Evolutionary conservation across 768 basidiomycete species (phyloP), one percentile per base, ranked within the genome.

Genomic region (Basidioascus undulatus): DNA sequence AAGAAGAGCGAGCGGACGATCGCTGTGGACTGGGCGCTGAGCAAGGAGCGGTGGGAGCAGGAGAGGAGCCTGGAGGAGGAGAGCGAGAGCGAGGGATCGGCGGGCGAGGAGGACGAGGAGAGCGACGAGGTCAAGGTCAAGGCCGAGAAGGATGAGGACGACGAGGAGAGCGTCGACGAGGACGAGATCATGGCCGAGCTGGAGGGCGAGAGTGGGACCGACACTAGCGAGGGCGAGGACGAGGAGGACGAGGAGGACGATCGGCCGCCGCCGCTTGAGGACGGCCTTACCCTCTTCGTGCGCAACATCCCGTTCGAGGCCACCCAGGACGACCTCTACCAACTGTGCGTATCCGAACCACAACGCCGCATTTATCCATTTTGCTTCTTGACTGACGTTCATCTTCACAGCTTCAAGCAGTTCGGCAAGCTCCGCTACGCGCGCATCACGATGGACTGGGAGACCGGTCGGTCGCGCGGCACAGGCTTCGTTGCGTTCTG

Each of bases 401-500:
- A 20, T 13, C 19, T 31, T 19, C 12, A 3, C 48, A 92, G 87
- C 23, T 92, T 98, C 63, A 77, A 84, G 19, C 61, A 72, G 1
- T 96, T 87, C 55, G 92, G 92, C 0, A 75, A 83, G 5, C 63
- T 98, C 15, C 77, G 86, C 19, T 98, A 96, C 55, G 86, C 80
- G 4, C 72, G 82, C 18, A 79, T 96, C 39, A 78, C 87, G 0
- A 62, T 84, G 58, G 92, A 96, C 49, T 65, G 62, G 6, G 70
- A 65, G 2, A 83, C 76, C 1, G 81, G 76, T 15, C 74, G 86
- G 35, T 84, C 89, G 19, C 68, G 84, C 35, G 92, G 92, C 20
- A 89, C 86, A 6, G 92, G 86, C 3, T 98, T 98, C 54, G 84
- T 76, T 2, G 94, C 86, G 56, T 94, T 89, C 60, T 94, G 89